Conservation (phyloP, 1,284 basidiomycete species). For the Fomitopsis pinicola region DNA sequence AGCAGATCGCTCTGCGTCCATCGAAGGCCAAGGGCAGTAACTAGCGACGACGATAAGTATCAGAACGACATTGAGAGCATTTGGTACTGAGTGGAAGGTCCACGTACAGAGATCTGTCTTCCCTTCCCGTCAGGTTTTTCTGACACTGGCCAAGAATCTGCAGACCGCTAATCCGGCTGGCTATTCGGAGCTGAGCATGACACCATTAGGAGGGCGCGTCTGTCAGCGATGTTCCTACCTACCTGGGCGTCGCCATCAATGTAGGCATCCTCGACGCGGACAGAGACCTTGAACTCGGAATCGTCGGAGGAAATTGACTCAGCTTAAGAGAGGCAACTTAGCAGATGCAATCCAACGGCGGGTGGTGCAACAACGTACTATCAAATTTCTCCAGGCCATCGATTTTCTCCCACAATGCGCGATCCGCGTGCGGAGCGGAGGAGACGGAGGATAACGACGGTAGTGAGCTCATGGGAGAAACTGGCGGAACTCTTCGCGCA, state of each 20-base stretch:
- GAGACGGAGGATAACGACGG: neutral
- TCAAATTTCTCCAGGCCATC: conserved; percentile 9
- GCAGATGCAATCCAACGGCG: neutral
- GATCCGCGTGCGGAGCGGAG: neutral
- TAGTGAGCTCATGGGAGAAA: conserved; percentile 2
- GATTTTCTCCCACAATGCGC: conserved; percentile 4
- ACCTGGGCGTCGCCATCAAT: conserved; percentile 8
- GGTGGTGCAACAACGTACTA: conserved; percentile 2
- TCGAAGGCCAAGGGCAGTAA: conserved; percentile 2
- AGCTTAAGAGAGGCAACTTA: neutral
- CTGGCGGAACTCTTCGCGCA: conserved; percentile 2
- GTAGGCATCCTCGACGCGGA: conserved; percentile 4
- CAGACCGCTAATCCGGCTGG: conserved; percentile 6
- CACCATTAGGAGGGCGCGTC: neutral
- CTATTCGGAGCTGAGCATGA: neutral
- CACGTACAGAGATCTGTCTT: conserved; percentile 4
- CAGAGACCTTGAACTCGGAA: conserved; percentile 3
- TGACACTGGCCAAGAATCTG: conserved; percentile 7
- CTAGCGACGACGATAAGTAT: neutral
- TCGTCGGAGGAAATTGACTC: conserved; percentile 3
- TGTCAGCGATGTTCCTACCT: neutral
- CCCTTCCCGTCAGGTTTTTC: conserved; percentile 1
- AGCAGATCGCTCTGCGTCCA: neutral
- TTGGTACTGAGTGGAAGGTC: too few relatives aligned
- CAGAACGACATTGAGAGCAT: neutral